A percentile compares a stretch with the other conserved stretches of the same genome.
Conservation (phyloP, 768 basidiomycete genomes). For the Macrolepiota fuliginosa region DNA sequence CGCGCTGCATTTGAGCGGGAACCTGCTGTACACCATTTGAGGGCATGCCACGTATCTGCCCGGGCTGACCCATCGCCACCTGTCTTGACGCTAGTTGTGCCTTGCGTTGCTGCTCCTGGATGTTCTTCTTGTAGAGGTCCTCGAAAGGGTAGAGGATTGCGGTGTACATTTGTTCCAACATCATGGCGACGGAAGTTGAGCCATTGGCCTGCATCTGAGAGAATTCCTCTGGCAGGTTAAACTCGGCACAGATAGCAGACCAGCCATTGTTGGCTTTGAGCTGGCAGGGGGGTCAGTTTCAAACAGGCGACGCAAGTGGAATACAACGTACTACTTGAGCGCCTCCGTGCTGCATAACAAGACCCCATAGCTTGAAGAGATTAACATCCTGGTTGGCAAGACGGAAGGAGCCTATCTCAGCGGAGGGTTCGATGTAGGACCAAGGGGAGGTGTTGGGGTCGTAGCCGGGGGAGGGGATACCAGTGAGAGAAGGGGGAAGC, state of each 20-base stretch:
- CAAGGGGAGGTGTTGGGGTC: constrained; percentile 64
- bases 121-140: constrained; percentile 60
- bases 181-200: constrained; percentile 43
- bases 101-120: constrained; percentile 59
- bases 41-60: constrained; percentile 23
- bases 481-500: constrained; percentile 73
- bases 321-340: constrained; percentile 48
- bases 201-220: constrained; percentile 45
- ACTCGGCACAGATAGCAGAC: constrained; percentile 49
- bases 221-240: constrained; percentile 61
- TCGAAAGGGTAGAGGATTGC: constrained; percentile 70
- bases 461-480: constrained; percentile 52
- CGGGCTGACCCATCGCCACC: constrained; percentile 23
- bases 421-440: constrained; percentile 61
- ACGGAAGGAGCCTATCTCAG: constrained; percentile 62
- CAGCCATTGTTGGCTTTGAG: constrained; percentile 54
- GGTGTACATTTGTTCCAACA: constrained; percentile 60
- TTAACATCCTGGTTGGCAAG: constrained; percentile 75
- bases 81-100: constrained; percentile 43
- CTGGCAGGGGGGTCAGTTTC: constrained; percentile 28
- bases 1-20: constrained; percentile 24
- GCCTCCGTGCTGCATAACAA: constrained; percentile 63
- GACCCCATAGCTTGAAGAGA: constrained; percentile 69
- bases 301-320: constrained; percentile 14
- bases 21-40: constrained; percentile 17